Evolutionary conservation across 352 stramenopile genomes (phyloP).

Genomic region (Pythium sukuiense): DNA sequence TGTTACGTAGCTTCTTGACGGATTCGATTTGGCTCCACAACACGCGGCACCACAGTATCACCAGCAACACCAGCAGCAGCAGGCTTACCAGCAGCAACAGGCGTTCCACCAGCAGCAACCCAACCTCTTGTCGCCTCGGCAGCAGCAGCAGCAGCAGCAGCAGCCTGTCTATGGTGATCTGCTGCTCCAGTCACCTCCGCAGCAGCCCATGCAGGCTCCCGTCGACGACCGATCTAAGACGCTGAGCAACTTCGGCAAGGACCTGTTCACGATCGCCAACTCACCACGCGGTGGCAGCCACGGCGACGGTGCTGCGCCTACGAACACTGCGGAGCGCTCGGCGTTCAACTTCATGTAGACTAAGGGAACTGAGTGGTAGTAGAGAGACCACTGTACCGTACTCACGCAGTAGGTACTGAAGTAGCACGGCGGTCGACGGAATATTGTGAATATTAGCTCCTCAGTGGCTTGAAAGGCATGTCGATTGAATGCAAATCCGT

Average conservation of each 20-base stretch:
- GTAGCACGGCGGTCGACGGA: background rate
- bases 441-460: constrained; percentile 4
- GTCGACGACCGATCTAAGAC: constrained; percentile 64
- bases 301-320: constrained; percentile 22
- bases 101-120: constrained; percentile 11
- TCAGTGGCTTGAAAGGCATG: background rate
- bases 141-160: constrained; percentile 35
- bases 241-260: constrained; percentile 81
- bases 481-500: constrained; percentile 12
- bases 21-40: constrained; percentile 19
- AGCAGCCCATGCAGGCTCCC: constrained; percentile 29
- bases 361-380: constrained; percentile 21
- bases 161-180: constrained; percentile 36
- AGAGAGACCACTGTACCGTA: constrained; percentile 2
- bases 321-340: constrained; percentile 47
- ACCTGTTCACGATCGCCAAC: constrained; percentile 85
- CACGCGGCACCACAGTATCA: constrained; percentile 10
- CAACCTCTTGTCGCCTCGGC: constrained; percentile 23
- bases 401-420: background rate
- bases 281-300: constrained; percentile 52
- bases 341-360: constrained; percentile 90
- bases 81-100: constrained; percentile 3
- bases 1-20: constrained; percentile 22
- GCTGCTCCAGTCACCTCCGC: constrained; percentile 30
- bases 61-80: constrained; percentile 13